These are phyloP conservation scores for Tetrapisispora iriomotensis DNA, from an alignment of 805 yeast species.

Conservation along the genomic window DNA sequence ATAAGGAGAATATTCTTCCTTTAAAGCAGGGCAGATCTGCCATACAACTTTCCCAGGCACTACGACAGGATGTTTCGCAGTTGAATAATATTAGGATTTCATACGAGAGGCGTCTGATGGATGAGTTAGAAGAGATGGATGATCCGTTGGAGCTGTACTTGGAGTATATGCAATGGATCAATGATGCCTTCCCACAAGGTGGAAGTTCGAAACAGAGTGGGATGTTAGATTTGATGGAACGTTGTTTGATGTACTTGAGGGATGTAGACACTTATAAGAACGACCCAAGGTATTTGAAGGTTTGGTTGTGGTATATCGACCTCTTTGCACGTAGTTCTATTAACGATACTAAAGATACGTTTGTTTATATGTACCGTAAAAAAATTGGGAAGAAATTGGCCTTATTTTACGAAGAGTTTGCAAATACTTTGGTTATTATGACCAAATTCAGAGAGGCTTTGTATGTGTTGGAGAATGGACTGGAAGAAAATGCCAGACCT, in stretches of 20 bases:
- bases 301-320: constrained; percentile 74
- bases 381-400: constrained; percentile 63
- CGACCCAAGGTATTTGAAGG: constrained; percentile 67
- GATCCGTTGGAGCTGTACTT: constrained; percentile 74
- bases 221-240: constrained; percentile 47
- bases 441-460: constrained; percentile 11
- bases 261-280: constrained; percentile 61
- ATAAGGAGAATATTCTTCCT: constrained; percentile 73
- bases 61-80: constrained; percentile 15
- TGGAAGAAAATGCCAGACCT: constrained; percentile 60
- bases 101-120: constrained; percentile 38
- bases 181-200: constrained; percentile 53
- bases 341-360: constrained; percentile 62
- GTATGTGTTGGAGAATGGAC: constrained; percentile 17
- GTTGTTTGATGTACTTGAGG: constrained; percentile 60
- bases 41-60: constrained; percentile 38
- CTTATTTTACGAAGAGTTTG: constrained; percentile 69
- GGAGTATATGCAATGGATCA: constrained; percentile 70
- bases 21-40: constrained; percentile 62
- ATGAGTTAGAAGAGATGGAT: constrained; percentile 51
- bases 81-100: constrained; percentile 1
- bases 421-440: constrained; percentile 30
- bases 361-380: constrained; percentile 58
- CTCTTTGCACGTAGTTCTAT: constrained; percentile 31
- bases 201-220: constrained; percentile 53